These are phyloP conservation scores for Heterobasidion occidentale DNA, from an alignment of 1,284 basidiomycete genomes.

Conservation along the genomic window DNA sequence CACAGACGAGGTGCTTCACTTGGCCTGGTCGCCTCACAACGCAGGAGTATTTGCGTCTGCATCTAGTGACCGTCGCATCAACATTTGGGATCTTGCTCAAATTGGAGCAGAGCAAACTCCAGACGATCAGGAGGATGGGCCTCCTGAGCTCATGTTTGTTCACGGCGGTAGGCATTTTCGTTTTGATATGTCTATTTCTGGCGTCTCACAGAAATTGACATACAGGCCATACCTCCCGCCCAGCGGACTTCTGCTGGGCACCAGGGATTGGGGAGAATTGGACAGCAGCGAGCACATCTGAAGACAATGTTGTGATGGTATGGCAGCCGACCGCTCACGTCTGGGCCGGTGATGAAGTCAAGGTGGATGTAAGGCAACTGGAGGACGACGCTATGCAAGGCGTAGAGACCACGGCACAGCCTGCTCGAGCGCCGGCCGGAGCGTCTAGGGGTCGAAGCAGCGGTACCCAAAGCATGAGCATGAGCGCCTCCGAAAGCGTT, in stretches of 20 bases:
- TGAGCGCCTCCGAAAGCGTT: conserved; percentile 36
- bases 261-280: conserved; percentile 69
- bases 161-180: conserved; percentile 62
- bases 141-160: conserved; percentile 89
- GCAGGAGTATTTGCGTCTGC: conserved; percentile 89
- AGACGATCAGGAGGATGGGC: conserved; percentile 96
- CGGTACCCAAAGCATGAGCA: conserved; percentile 47
- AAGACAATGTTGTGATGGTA: conserved; percentile 84
- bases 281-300: conserved; percentile 72
- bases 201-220: not conserved
- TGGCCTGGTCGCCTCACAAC: conserved; percentile 94
- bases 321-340: conserved; percentile 86
- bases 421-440: conserved; percentile 5
- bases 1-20: conserved; percentile 89
- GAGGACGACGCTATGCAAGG: conserved; percentile 74
- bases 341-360: conserved; percentile 78
- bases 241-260: conserved; percentile 82
- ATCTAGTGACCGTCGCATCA: conserved; percentile 87
- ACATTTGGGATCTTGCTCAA: conserved; percentile 91
- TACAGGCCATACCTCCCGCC: conserved; percentile 70
- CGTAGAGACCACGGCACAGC: conserved; percentile 35
- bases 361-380: conserved; percentile 69
- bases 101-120: conserved; percentile 97
- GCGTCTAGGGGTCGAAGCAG: conserved; percentile 17
- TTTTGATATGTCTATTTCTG: conserved; percentile 2